phyloP scores from a whole-genome alignment of 441 rosid species.

The Brassica hybrid region DNA sequence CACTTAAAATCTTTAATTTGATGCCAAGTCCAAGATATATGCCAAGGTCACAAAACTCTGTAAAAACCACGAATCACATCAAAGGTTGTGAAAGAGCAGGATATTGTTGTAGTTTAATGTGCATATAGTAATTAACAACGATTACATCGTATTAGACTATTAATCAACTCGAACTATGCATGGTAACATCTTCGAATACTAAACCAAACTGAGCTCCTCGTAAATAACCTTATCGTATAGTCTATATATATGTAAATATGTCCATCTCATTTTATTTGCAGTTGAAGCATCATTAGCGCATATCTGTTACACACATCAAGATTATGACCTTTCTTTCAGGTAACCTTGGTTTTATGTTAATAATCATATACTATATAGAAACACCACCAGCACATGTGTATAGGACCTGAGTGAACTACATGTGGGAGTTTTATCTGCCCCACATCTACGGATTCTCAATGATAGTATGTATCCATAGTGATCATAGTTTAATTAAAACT shows the following conservation, averaged over 20 bases:
- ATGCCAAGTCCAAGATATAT: no score
- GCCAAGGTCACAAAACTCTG: neutral
- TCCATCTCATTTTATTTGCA: constrained; percentile 9
- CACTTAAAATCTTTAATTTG: no score
- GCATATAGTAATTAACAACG: neutral
- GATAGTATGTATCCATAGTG: constrained; percentile 24
- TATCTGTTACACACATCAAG: neutral
- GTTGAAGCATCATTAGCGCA: neutral
- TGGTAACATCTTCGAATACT: neutral
- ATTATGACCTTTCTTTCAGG: neutral
- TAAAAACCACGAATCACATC: neutral
- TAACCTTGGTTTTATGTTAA: neutral
- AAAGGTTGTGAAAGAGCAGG: neutral
- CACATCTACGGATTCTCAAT: constrained; percentile 41
- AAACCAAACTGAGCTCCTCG: neutral
- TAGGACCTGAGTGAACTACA: constrained; percentile 10
- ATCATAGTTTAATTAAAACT: constrained; percentile 20
- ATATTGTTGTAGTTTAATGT: neutral
- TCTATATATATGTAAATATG: neutral
- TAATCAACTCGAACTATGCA: neutral
- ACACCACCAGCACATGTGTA: constrained; percentile 4
- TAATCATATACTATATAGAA: neutral
- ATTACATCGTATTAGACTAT: neutral
- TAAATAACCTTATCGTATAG: neutral
- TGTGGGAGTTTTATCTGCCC: constrained; percentile 40